Evolutionary conservation across 2,329 filamentous ascomycete species (phyloP).

Genomic region (Trichophyton schoenleinii): DNA sequence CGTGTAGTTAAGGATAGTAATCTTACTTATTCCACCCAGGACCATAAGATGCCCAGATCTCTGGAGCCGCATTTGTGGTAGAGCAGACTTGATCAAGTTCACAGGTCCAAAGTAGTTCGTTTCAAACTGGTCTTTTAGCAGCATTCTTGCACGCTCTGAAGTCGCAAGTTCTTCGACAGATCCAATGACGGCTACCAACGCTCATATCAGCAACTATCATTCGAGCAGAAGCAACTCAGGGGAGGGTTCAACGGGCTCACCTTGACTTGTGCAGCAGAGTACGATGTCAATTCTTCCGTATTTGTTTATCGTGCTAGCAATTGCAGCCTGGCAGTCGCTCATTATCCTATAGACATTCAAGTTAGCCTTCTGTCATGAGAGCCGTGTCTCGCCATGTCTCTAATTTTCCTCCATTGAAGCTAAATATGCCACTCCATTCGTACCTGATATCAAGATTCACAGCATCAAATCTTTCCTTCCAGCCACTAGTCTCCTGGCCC

Average conservation of each 20-base stretch:
- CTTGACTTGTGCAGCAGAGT: constrained; percentile 78
- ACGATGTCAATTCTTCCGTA: constrained; percentile 86
- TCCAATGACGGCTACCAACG: constrained; percentile 59
- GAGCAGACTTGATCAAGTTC: constrained; percentile 81
- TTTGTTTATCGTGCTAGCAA: constrained; percentile 71
- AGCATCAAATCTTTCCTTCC: constrained; percentile 62
- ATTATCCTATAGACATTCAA: constrained; percentile 35
- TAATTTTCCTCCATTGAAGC: not conserved
- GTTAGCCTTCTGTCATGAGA: not conserved
- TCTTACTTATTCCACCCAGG: constrained; percentile 64
- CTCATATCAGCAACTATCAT: constrained; percentile 6
- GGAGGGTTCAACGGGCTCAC: constrained; percentile 31
- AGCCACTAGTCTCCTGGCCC: constrained; percentile 44
- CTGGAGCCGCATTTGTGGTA: constrained; percentile 67
- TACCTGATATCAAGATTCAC: constrained; percentile 47
- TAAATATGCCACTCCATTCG: constrained; percentile 10
- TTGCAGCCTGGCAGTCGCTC: constrained; percentile 66
- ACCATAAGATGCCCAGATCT: constrained; percentile 82
- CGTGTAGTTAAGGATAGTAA: not conserved
- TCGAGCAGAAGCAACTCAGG: not conserved
- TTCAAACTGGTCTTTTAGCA: constrained; percentile 86
- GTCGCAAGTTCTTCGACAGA: constrained; percentile 81
- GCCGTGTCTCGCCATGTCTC: too few relatives aligned
- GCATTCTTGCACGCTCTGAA: constrained; percentile 56
- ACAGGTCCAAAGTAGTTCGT: constrained; percentile 90